phyloP scores from a whole-genome alignment of 257 asterid species.

The Gentiana macrophylla region DNA sequence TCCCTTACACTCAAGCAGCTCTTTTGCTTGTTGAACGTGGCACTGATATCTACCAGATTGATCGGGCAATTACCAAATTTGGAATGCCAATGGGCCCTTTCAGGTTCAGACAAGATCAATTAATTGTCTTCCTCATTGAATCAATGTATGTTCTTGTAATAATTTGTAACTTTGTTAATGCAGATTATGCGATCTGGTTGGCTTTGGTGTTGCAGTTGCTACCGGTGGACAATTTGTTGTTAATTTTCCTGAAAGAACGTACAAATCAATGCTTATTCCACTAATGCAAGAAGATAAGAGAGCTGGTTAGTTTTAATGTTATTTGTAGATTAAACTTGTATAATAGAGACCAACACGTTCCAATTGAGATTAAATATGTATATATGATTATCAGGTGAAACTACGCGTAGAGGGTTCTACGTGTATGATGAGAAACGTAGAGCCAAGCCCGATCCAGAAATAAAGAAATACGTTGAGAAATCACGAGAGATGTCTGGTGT shows the following conservation, averaged over 20 bases:
- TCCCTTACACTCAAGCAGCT: conserved; percentile 92
- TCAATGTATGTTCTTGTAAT: conserved; percentile 1
- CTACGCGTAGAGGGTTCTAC: conserved; percentile 70
- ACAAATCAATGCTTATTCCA: conserved; percentile 76
- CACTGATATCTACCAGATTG: conserved; percentile 69
- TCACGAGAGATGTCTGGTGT: conserved; percentile 75
- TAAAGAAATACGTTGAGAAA: conserved; percentile 67
- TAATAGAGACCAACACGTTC: conserved; percentile 3
- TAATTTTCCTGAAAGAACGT: conserved; percentile 77
- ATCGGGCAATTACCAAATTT: conserved; percentile 59
- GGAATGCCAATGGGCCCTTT: conserved; percentile 99
- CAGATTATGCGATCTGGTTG: conserved; percentile 88
- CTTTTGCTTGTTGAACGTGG: conserved; percentile 85
- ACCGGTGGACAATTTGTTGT: conserved; percentile 70
- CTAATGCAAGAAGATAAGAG: conserved; percentile 92
- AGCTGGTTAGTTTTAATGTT: conserved; percentile 35
- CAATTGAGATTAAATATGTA: conserved; percentile 2
- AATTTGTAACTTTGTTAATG: conserved; percentile 1
- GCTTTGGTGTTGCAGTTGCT: conserved; percentile 84
- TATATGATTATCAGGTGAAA: conserved; percentile 45
- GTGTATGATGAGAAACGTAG: conserved; percentile 63
- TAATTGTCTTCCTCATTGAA: too few species aligned
- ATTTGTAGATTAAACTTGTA: not conserved
- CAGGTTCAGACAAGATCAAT: conserved; percentile 33
- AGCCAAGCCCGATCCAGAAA: conserved; percentile 86